A percentile compares a stretch with the other conserved stretches of the same genome.
Evolutionary conservation across 768 basidiomycete species (phyloP).

Genomic region (Mycena rebaudengoi): DNA sequence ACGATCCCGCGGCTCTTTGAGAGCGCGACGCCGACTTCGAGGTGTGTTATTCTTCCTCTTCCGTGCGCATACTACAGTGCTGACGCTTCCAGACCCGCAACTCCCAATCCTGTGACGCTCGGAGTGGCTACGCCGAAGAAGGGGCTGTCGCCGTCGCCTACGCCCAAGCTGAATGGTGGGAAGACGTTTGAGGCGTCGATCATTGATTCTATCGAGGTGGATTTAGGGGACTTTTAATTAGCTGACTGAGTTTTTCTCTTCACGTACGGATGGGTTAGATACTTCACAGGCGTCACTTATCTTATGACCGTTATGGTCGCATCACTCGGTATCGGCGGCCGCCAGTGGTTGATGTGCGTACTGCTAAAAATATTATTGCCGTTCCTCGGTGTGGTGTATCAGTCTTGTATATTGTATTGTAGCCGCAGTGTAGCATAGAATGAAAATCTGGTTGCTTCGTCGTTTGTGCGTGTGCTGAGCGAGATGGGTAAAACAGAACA

Average conservation of each 20-base stretch:
- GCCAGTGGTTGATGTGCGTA: too few relatives aligned
- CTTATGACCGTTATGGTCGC: too few relatives aligned
- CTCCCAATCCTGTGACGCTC: conserved; percentile 55
- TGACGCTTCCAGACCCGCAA: conserved; percentile 52
- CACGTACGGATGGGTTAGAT: too few relatives aligned
- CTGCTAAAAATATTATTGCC: not conserved
- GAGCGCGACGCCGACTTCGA: conserved; percentile 59
- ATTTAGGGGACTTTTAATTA: conserved; percentile 27
- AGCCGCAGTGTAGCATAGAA: not conserved
- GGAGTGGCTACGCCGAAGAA: not conserved
- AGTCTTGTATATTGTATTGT: not conserved
- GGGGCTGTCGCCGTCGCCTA: not conserved
- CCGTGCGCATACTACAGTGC: not conserved
- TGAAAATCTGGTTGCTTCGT: too few relatives aligned
- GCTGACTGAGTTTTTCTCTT: too few relatives aligned
- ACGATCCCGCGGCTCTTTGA: conserved; percentile 68
- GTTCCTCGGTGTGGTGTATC: not conserved
- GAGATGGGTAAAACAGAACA: too few relatives aligned
- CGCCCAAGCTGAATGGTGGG: not conserved
- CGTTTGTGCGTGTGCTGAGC: too few relatives aligned
- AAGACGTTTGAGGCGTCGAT: conserved; percentile 24
- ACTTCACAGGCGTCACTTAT: too few relatives aligned
- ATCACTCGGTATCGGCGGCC: too few relatives aligned
- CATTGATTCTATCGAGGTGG: conserved; percentile 37
- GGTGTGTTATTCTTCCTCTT: conserved; percentile 54